A percentile compares a stretch with the other conserved stretches of the same genome.
Conservation (phyloP, 139 green algal species). For the Edaphochlamys debaryana region DNA sequence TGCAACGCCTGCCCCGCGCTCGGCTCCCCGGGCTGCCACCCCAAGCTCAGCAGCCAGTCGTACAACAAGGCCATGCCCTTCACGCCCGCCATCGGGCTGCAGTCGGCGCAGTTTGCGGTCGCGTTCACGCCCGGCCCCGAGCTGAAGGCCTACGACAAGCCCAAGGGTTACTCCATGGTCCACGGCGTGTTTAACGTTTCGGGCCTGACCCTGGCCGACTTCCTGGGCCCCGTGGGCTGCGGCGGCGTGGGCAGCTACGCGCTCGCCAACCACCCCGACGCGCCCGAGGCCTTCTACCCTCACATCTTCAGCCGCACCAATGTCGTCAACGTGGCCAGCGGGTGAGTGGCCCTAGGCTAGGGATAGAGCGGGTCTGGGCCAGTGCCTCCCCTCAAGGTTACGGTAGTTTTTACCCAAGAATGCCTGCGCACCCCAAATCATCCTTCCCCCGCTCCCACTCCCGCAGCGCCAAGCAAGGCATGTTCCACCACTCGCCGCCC, state of each 20-base stretch:
- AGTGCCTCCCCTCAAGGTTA: too few species aligned
- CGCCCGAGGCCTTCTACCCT: constrained; percentile 65
- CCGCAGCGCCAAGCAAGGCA: constrained; percentile 2
- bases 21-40: constrained; percentile 50
- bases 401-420: too few species aligned
- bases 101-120: constrained; percentile 53
- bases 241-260: constrained; percentile 46
- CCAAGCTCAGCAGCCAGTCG: constrained; percentile 45
- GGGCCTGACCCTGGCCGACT: constrained; percentile 57
- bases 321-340: constrained; percentile 43
- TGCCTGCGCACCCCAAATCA: too few species aligned
- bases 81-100: constrained; percentile 42
- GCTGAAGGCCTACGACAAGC: constrained; percentile 64
- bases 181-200: constrained; percentile 46
- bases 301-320: constrained; percentile 53
- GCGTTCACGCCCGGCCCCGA: constrained; percentile 59
- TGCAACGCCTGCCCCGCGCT: constrained; percentile 44
- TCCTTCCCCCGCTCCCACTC: too few species aligned
- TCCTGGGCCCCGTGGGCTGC: constrained; percentile 46
- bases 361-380: too few species aligned
- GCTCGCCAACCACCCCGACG: constrained; percentile 58
- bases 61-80: constrained; percentile 55
- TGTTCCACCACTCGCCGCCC: constrained; percentile 41
- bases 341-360: too few species aligned
- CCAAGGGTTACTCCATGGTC: constrained; percentile 58